These are phyloP conservation scores for Echinosophora koreensis DNA, from an alignment of 306 rosid genomes.

Conservation along the genomic window DNA sequence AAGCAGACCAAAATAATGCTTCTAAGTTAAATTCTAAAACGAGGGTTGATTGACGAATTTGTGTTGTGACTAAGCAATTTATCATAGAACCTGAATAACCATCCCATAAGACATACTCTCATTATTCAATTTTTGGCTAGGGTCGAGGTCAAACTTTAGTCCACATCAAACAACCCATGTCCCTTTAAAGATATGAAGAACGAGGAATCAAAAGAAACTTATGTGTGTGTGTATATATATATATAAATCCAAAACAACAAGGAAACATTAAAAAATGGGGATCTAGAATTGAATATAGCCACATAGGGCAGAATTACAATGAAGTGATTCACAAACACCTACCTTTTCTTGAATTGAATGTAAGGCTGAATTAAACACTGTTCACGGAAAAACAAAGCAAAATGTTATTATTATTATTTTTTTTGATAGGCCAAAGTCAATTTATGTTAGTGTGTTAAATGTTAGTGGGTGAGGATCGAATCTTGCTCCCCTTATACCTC, in stretches of 20 bases:
- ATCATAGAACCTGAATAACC: conserved; percentile 10
- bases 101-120: neutral
- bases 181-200: neutral
- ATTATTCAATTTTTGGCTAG: neutral
- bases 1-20: conserved; percentile 1
- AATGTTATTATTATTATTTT: no score
- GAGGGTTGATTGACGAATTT: neutral
- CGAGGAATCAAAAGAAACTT: neutral
- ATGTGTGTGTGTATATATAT: no score
- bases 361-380: no score
- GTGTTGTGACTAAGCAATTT: neutral
- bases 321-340: no score
- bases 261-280: neutral
- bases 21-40: conserved; percentile 5
- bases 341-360: no score
- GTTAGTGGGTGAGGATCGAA: no score
- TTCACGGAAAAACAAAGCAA: no score
- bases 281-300: no score
- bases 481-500: no score
- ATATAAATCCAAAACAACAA: conserved; percentile 14
- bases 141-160: conserved; percentile 21
- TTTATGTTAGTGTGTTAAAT: no score
- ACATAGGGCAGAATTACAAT: no score
- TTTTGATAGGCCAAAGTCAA: no score
- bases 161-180: conserved; percentile 13